A percentile compares a stretch with the other conserved stretches of the same genome.
Evolutionary conservation across 2,329 filamentous ascomycete species (phyloP).

Genomic region (Sarocladium oryzae): DNA sequence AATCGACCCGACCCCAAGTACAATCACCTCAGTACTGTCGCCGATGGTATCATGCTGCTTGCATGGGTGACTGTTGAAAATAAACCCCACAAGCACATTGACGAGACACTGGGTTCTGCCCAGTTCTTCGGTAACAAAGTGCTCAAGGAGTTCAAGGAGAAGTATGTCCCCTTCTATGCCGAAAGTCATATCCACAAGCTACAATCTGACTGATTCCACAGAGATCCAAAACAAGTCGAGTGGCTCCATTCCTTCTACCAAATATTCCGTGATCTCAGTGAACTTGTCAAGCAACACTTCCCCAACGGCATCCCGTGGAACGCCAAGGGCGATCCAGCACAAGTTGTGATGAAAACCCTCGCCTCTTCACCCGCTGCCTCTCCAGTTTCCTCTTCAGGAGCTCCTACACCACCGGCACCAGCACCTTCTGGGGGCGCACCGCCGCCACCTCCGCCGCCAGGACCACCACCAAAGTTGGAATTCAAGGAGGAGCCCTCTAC

Average conservation of each 20-base stretch:
- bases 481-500: slow-evolving; percentile 37
- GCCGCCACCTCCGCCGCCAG: slow-evolving; percentile 63
- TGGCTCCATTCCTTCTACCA: slow-evolving; percentile 93
- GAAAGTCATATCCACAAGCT: background rate
- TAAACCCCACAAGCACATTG: slow-evolving; percentile 80
- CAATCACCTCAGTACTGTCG: slow-evolving; percentile 78
- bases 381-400: slow-evolving; percentile 19
- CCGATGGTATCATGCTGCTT: slow-evolving; percentile 82
- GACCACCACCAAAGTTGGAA: slow-evolving; percentile 60
- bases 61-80: slow-evolving; percentile 84
- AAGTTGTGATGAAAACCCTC: slow-evolving; percentile 58
- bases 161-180: slow-evolving; percentile 29
- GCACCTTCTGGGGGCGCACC: slow-evolving; percentile 47
- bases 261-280: slow-evolving; percentile 75
- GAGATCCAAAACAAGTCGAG: slow-evolving; percentile 72
- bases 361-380: slow-evolving; percentile 24
- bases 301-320: slow-evolving; percentile 82
- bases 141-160: slow-evolving; percentile 80
- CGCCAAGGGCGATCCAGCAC: slow-evolving; percentile 63
- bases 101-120: slow-evolving; percentile 73
- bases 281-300: slow-evolving; percentile 81
- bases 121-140: slow-evolving; percentile 95
- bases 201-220: too few species aligned
- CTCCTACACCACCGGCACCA: slow-evolving; percentile 30
- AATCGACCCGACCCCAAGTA: slow-evolving; percentile 71